Base-by-base conservation (phyloP, 2,329 filamentous ascomycete genomes). In the Epichloe uncinata region DNA sequence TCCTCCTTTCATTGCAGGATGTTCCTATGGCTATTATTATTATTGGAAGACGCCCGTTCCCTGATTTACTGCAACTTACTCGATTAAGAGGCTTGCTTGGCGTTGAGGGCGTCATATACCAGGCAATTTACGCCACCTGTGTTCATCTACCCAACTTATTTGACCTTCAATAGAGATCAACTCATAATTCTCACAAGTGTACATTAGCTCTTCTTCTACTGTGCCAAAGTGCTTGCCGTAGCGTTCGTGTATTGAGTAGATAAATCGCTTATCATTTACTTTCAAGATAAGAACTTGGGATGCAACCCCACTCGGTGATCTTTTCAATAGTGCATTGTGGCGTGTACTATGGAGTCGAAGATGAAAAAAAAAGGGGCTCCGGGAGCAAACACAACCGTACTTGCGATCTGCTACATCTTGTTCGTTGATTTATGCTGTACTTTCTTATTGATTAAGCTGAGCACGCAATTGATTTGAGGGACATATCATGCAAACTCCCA, bases 71-170 rank as follows among this genome's bases (percentile, higher is more conserved):
- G 42, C 7, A 42, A 41, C 50, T 47, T 20, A 34, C 42, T 49
- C 8, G n/a, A 16, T 16, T n/a, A 16, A 41, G 38, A 46, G 38
- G 43, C 43, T 41, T 50, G 43, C 18, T 48, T 20, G 52, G 52
- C 52, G 52, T 55, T 54, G 34, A 47, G 36, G 45, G 38, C 38
- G 42, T 48, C 30, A 46, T 51, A 54, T 51, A 54, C 52, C 50
- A 52, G 48, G 47, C 48, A 34, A 36, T 30, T 16, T 34, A 38
- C 30, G 48, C 49, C 37, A 49, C 18, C 47, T 48, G 45, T 45
- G 34, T 50, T 47, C 41, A 46, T 13, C 44, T 18, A 26, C 30
- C 16, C 7, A 47, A 45, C 42, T 12, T 42, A 8, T n/a, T 20
- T 9, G 18, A 7, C 30, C 11, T 44, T 33, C 5, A 13, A 22